Conservation (phyloP, 1,284 basidiomycete genomes). For the Marasmius sp. region DNA sequence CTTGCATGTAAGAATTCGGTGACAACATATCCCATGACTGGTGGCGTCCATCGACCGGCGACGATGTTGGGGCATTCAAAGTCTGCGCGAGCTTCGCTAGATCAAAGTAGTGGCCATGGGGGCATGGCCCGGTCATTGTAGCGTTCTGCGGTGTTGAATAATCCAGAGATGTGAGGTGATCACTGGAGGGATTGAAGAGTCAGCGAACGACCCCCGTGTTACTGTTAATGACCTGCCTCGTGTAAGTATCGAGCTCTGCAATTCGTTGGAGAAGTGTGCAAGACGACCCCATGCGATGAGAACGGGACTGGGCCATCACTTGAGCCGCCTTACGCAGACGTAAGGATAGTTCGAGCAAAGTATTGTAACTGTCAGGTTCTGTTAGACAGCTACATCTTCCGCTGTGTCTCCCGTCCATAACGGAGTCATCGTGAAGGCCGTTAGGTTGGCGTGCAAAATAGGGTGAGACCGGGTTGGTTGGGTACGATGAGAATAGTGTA, state of each 20-base stretch:
- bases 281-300: conserved; percentile 34
- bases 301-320: conserved; percentile 37
- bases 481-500: background rate
- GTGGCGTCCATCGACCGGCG: background rate
- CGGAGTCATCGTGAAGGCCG: background rate
- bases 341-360: conserved; percentile 47
- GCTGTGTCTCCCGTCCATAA: background rate
- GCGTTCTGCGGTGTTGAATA: background rate
- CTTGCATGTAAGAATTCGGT: background rate
- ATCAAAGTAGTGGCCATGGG: background rate
- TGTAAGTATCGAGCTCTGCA: conserved; percentile 43
- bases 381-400: conserved; percentile 47
- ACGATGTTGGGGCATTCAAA: background rate
- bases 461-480: background rate
- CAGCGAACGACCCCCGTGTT: background rate
- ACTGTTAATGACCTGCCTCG: conserved; percentile 30
- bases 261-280: conserved; percentile 45
- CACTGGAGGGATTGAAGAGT: background rate
- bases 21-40: background rate
- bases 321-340: conserved; percentile 48
- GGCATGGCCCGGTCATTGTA: background rate
- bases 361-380: conserved; percentile 41
- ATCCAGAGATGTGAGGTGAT: background rate
- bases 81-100: background rate
- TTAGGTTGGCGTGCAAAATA: background rate